Evolutionary conservation across 2,329 filamentous ascomycete genomes (phyloP).

Genomic region (Colletotrichum cuscutae): DNA sequence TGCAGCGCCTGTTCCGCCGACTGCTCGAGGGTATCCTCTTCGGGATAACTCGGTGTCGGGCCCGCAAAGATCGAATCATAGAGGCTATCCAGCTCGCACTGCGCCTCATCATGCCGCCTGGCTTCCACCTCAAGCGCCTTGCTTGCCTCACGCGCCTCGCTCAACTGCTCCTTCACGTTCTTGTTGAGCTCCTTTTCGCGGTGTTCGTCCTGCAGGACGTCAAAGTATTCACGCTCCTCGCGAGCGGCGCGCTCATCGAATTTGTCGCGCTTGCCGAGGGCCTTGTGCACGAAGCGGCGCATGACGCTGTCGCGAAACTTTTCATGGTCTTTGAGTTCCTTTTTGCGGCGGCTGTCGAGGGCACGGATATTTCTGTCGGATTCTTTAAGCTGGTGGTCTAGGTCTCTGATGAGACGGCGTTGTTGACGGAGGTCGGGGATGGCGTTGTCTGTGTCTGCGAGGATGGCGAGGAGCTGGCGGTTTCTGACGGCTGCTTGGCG

Average conservation of each 20-base stretch:
- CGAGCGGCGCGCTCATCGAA: conserved; percentile 60
- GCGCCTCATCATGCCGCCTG: conserved; percentile 50
- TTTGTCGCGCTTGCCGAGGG: conserved; percentile 59
- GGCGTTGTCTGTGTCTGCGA: conserved; percentile 62
- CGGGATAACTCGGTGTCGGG: conserved; percentile 61
- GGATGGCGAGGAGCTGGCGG: conserved; percentile 53
- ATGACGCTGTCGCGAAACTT: conserved; percentile 63
- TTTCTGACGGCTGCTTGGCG: conserved; percentile 52
- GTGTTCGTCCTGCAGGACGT: conserved; percentile 60
- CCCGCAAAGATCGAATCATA: conserved; percentile 66
- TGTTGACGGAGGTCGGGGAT: conserved; percentile 57
- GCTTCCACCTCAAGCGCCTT: conserved; percentile 48
- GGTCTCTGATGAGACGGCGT: conserved; percentile 54
- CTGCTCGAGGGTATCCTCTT: conserved; percentile 61
- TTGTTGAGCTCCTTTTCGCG: conserved; percentile 55
- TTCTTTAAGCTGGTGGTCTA: conserved; percentile 51
- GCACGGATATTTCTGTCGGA: conserved; percentile 50
- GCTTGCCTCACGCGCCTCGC: conserved; percentile 50
- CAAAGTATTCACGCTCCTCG: conserved; percentile 66
- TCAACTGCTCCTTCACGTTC: conserved; percentile 50
- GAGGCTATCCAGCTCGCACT: conserved; percentile 59
- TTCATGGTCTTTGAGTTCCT: conserved; percentile 62
- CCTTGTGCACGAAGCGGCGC: conserved; percentile 61
- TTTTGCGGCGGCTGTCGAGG: conserved; percentile 52
- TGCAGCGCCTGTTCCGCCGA: conserved; percentile 46